Percentiles rank a stretch among this genome's conserved stretches.
Conservation (phyloP, 805 yeast species). For the Yamadazyma laniorum region DNA sequence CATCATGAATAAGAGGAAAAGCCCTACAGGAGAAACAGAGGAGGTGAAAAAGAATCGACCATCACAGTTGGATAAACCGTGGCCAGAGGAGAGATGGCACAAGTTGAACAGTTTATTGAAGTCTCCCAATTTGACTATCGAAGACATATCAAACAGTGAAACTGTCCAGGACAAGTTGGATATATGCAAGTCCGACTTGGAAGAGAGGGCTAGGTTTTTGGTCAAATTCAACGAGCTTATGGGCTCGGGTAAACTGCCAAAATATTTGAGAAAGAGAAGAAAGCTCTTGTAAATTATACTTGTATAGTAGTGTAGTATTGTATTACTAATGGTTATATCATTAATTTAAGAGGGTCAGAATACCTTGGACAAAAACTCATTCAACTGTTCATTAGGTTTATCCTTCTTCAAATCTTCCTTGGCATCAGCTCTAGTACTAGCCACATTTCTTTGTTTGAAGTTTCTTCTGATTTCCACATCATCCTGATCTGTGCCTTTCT, state of each 20-base stretch:
- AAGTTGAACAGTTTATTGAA: constrained; percentile 27
- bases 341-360: constrained; percentile 39
- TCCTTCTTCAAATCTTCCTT: constrained; percentile 43
- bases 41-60: neutral
- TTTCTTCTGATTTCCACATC: constrained; percentile 48
- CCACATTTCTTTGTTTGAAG: constrained; percentile 69
- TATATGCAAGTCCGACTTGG: constrained; percentile 28
- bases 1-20: constrained; percentile 10
- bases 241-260: neutral
- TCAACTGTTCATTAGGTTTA: constrained; percentile 39
- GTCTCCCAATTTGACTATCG: constrained; percentile 24
- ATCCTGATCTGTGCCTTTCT: constrained; percentile 17
- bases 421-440: constrained; percentile 67
- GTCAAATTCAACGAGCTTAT: constrained; percentile 11
- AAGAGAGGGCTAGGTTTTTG: constrained; percentile 30
- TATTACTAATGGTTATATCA: constrained; percentile 8
- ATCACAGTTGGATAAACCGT: constrained; percentile 12
- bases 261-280: constrained; percentile 1
- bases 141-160: constrained; percentile 28
- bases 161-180: constrained; percentile 26
- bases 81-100: constrained; percentile 35
- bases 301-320: constrained; percentile 1
- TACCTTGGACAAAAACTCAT: constrained; percentile 52
- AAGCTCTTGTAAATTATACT: constrained; percentile 1
- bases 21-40: neutral